phyloP scores from a whole-genome alignment of 2,329 filamentous ascomycete genomes.

The Periglandula ipomoeae region DNA sequence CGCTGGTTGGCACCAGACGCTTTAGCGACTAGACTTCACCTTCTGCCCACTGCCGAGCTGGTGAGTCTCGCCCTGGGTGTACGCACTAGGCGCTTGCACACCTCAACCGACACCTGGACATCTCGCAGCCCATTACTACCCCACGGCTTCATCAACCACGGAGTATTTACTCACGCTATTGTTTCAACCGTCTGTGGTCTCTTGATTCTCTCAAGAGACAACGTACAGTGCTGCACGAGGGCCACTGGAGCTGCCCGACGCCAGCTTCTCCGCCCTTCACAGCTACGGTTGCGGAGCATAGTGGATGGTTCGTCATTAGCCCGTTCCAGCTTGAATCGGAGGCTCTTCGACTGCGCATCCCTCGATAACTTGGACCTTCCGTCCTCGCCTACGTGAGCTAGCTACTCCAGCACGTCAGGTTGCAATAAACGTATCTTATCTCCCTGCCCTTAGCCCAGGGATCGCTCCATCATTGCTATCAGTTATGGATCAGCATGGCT shows the following conservation, averaged over 20 bases:
- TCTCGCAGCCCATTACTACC: not conserved
- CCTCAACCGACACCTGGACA: not conserved
- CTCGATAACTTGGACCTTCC: not conserved
- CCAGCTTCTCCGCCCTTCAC: slow-evolving; percentile 40
- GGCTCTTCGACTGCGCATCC: slow-evolving; percentile 26
- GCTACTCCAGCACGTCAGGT: not conserved
- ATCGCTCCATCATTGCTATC: slow-evolving; percentile 8
- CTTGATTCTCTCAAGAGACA: not conserved
- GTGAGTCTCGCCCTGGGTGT: too few species aligned
- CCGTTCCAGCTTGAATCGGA: slow-evolving; percentile 5
- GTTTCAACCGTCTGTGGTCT: not conserved
- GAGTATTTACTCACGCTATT: not conserved
- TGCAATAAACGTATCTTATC: slow-evolving; percentile 1
- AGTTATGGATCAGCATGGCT: slow-evolving; percentile 16
- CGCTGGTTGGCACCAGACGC: too few species aligned
- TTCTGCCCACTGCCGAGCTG: not conserved
- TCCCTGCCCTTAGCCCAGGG: not conserved
- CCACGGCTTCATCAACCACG: not conserved
- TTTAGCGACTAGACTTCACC: too few species aligned
- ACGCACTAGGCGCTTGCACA: not conserved
- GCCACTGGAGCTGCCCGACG: not conserved
- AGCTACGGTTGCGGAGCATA: slow-evolving; percentile 41
- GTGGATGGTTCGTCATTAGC: not conserved
- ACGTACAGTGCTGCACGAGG: not conserved
- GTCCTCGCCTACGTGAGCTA: not conserved